These are phyloP conservation scores for Plasmodium relictum DNA, from an alignment of 169 alveolate species.

Conservation along the genomic window DNA sequence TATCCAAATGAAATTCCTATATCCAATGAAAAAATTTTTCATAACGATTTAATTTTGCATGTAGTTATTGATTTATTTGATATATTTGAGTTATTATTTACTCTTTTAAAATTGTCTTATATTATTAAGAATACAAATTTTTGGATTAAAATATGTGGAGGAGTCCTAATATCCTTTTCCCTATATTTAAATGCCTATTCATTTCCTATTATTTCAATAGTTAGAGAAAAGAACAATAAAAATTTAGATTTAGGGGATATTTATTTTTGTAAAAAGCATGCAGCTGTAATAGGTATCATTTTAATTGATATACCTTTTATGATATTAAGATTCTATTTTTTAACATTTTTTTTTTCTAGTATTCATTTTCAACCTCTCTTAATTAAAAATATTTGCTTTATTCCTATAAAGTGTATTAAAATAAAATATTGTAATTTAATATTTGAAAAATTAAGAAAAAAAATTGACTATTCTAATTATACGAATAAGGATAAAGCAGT, in stretches of 20 bases:
- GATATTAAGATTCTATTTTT: slow-evolving; percentile 54
- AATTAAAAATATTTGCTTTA: slow-evolving; percentile 60
- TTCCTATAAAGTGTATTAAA: slow-evolving; percentile 50
- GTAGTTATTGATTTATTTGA: slow-evolving; percentile 84
- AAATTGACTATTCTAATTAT: slow-evolving; percentile 31
- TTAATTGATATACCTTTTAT: slow-evolving; percentile 53
- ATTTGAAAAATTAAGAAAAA: slow-evolving; percentile 29
- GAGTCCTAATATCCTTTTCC: slow-evolving; percentile 58
- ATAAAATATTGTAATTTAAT: slow-evolving; percentile 47
- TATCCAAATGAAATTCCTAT: slow-evolving; percentile 74
- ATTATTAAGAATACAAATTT: slow-evolving; percentile 51
- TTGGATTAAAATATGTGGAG: slow-evolving; percentile 72
- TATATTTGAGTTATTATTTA: slow-evolving; percentile 78
- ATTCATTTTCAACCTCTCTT: slow-evolving; percentile 56
- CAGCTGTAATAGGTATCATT: slow-evolving; percentile 59
- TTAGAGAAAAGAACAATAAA: slow-evolving; percentile 55
- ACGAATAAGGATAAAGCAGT: background rate
- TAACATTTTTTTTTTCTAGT: slow-evolving; percentile 40
- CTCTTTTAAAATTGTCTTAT: slow-evolving; percentile 36
- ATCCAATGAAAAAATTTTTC: slow-evolving; percentile 84
- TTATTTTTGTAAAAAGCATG: slow-evolving; percentile 62
- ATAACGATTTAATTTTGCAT: slow-evolving; percentile 83
- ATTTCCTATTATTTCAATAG: slow-evolving; percentile 56
- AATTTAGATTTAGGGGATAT: slow-evolving; percentile 68
- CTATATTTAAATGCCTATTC: slow-evolving; percentile 59